Evolutionary conservation across 2,329 filamentous ascomycete genomes (phyloP).

Genomic region (Colletotrichum limetticola): DNA sequence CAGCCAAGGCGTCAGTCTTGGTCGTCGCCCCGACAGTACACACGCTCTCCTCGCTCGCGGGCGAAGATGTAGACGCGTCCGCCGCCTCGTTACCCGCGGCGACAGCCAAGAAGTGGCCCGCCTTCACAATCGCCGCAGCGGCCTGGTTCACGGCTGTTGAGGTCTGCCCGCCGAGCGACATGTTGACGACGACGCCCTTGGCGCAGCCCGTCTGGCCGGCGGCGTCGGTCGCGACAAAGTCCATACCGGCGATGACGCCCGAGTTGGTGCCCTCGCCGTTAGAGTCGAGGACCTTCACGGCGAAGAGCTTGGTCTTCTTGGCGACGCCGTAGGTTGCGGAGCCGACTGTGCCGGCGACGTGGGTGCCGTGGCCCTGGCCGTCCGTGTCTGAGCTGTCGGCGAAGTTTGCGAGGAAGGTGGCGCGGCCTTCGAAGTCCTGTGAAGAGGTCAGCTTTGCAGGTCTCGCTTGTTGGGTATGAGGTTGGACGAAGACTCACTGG

Average conservation of each 20-base stretch:
- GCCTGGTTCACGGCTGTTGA: conserved; percentile 62
- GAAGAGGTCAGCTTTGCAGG: neutral
- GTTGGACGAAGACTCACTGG: conserved; percentile 42
- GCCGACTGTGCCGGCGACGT: conserved; percentile 58
- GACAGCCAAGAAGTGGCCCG: conserved; percentile 64
- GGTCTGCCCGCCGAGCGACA: conserved; percentile 64
- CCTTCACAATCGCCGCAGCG: conserved; percentile 55
- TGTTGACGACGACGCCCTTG: conserved; percentile 62
- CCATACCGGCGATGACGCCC: conserved; percentile 55
- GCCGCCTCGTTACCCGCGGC: conserved; percentile 64
- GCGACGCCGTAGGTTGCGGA: conserved; percentile 55
- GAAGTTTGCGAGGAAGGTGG: conserved; percentile 51
- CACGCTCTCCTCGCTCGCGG: conserved; percentile 57
- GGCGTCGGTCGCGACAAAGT: conserved; percentile 51
- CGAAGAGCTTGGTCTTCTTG: conserved; percentile 55
- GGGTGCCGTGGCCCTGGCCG: conserved; percentile 59
- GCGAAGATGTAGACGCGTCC: conserved; percentile 57
- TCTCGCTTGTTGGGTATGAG: too few species aligned
- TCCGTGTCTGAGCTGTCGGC: conserved; percentile 49
- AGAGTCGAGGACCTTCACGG: conserved; percentile 57
- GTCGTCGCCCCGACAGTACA: conserved; percentile 66
- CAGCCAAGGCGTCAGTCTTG: conserved; percentile 50
- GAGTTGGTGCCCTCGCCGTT: conserved; percentile 50
- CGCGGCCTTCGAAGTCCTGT: conserved; percentile 54
- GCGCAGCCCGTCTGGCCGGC: conserved; percentile 44